Conservation (phyloP, 1,284 basidiomycete genomes). For the Chalciporus sp. region DNA sequence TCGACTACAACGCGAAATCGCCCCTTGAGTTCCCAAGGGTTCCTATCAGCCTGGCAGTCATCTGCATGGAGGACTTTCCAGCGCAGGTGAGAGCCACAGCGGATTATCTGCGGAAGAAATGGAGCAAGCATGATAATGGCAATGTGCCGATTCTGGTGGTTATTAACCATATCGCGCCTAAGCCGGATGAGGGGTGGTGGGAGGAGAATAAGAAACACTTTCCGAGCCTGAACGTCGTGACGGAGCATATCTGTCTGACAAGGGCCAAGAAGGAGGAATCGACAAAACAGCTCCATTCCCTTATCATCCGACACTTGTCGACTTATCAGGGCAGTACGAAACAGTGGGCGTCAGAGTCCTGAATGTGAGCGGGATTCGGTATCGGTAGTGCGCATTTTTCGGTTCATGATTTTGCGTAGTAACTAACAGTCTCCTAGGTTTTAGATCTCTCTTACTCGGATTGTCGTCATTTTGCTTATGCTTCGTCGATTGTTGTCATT, state of each 20-base stretch:
- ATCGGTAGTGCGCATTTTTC: too few relatives aligned
- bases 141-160: conserved; percentile 26
- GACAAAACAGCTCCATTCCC: conserved; percentile 19
- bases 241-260: conserved; percentile 23
- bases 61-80: conserved; percentile 26
- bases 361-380: too few relatives aligned
- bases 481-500: too few relatives aligned
- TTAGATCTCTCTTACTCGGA: too few relatives aligned
- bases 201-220: conserved; percentile 26
- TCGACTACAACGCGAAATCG: conserved; percentile 19
- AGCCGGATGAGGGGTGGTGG: conserved; percentile 24
- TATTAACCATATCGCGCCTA: conserved; percentile 23
- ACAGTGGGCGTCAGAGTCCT: too few relatives aligned
- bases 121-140: conserved; percentile 19
- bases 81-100: conserved; percentile 24
- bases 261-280: conserved; percentile 22
- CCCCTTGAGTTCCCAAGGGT: conserved; percentile 23
- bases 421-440: too few relatives aligned
- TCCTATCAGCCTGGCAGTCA: conserved; percentile 22
- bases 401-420: too few relatives aligned
- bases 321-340: not conserved
- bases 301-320: conserved; percentile 22
- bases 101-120: conserved; percentile 21
- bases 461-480: too few relatives aligned
- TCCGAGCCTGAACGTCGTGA: conserved; percentile 13